Conservation (phyloP, 1,139 yeast genomes). For the Eremothecium sinecaudum region DNA sequence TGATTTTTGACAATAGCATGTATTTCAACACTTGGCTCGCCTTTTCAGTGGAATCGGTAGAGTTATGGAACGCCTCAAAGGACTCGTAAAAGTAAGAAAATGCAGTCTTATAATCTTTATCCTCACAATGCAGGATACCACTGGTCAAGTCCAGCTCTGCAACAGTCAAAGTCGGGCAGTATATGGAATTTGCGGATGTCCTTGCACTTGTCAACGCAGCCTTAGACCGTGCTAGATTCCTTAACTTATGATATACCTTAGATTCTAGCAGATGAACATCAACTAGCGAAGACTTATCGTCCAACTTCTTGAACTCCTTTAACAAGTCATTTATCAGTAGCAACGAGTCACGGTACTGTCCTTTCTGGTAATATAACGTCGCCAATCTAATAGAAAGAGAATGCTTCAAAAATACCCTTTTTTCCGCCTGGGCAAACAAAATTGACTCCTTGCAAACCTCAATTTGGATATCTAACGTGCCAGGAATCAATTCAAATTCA, state of each 20-base stretch:
- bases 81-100: constrained; percentile 92
- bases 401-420: constrained; percentile 82
- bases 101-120: constrained; percentile 92
- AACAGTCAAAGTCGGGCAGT: constrained; percentile 88
- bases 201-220: constrained; percentile 93
- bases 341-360: constrained; percentile 62
- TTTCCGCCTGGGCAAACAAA: constrained; percentile 77
- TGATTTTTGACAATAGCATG: constrained; percentile 84
- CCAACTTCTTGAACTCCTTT: constrained; percentile 82
- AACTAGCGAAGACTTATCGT: constrained; percentile 89
- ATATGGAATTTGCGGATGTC: constrained; percentile 91
- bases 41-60: constrained; percentile 44
- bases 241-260: constrained; percentile 79
- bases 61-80: constrained; percentile 67
- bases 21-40: constrained; percentile 80
- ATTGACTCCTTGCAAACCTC: constrained; percentile 68
- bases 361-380: constrained; percentile 57
- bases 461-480: constrained; percentile 64
- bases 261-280: constrained; percentile 92
- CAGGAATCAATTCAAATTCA: constrained; percentile 58
- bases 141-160: constrained; percentile 94
- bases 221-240: constrained; percentile 86
- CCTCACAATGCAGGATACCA: constrained; percentile 94
- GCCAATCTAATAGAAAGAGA: constrained; percentile 78
- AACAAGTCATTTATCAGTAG: constrained; percentile 62